These are phyloP conservation scores for Hymenoscyphus fructigenus DNA, from an alignment of 2,329 filamentous ascomycete genomes.

Conservation along the genomic window DNA sequence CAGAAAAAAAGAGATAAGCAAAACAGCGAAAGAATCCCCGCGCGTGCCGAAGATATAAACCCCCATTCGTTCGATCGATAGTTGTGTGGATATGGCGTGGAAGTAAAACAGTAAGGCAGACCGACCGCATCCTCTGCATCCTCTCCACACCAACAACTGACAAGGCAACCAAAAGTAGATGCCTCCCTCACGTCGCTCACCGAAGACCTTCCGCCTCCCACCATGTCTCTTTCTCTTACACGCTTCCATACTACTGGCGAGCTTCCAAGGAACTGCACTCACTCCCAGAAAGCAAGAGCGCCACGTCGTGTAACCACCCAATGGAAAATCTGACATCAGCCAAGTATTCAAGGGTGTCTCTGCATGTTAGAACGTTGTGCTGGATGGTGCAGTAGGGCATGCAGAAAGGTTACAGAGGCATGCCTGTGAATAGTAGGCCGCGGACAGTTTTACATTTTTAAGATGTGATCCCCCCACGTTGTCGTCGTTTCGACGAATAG, in stretches of 20 bases:
- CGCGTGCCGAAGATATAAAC: not conserved
- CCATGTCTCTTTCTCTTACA: too few species aligned
- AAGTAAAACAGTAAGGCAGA: too few species aligned
- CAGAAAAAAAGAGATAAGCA: too few species aligned
- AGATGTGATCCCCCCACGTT: not conserved
- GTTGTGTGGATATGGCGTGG: not conserved
- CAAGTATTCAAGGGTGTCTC: not conserved
- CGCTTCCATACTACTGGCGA: not conserved
- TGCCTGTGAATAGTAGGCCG: too few species aligned
- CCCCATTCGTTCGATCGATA: not conserved
- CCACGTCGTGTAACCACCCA: not conserved
- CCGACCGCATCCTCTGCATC: too few species aligned
- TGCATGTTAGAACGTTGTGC: not conserved
- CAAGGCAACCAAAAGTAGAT: not conserved
- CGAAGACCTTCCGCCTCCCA: not conserved
- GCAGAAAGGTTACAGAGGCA: too few species aligned
- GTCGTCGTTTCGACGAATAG: not conserved
- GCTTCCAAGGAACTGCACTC: too few species aligned
- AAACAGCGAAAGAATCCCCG: too few species aligned
- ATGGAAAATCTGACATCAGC: not conserved
- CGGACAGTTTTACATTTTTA: not conserved
- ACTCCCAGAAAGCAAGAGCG: not conserved
- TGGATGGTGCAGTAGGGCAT: too few species aligned
- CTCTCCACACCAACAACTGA: not conserved
- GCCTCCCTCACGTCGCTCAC: not conserved